phyloP scores from a whole-genome alignment of 1,284 basidiomycete species.

The Agroathelia rolfsii region DNA sequence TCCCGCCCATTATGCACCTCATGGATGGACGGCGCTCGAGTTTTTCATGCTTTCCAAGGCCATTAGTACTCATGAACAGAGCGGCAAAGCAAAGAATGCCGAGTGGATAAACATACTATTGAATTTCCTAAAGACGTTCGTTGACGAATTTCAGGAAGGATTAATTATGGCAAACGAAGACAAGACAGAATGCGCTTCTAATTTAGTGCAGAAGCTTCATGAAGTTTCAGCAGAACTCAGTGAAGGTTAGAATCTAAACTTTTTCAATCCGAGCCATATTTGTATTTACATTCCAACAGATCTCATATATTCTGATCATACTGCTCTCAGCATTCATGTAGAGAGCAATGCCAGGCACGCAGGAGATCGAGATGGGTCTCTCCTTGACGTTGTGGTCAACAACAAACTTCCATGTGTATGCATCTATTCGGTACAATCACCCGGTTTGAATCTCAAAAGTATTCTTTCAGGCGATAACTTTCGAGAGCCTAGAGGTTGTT shows the following conservation, averaged over 20 bases:
- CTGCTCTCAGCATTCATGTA: conserved; percentile 46
- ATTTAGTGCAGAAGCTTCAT: conserved; percentile 42
- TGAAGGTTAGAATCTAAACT: conserved; percentile 33
- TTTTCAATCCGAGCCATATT: background rate
- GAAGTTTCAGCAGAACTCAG: conserved; percentile 40
- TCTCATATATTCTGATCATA: conserved; percentile 55
- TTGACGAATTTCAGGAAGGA: conserved; percentile 43
- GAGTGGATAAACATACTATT: conserved; percentile 71
- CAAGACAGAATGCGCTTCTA: conserved; percentile 39
- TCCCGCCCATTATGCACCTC: conserved; percentile 74
- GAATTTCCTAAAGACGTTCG: conserved; percentile 57
- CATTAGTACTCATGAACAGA: conserved; percentile 48
- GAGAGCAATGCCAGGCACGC: conserved; percentile 35
- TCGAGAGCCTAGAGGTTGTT: conserved; percentile 40
- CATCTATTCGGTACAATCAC: conserved; percentile 4
- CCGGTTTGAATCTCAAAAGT: conserved; percentile 9
- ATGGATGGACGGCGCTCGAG: conserved; percentile 70
- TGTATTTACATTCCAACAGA: conserved; percentile 32
- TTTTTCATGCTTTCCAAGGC: conserved; percentile 65
- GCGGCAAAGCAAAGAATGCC: conserved; percentile 46
- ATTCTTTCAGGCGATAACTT: conserved; percentile 31
- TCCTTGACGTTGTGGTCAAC: conserved; percentile 42
- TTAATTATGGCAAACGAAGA: conserved; percentile 43
- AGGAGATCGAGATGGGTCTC: conserved; percentile 54
- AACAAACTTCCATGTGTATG: conserved; percentile 68